Percentiles rank a stretch among this genome's conserved stretches.
These are phyloP conservation scores for Chytriomyces sp. DNA, from an alignment of 192 early-diverging fungal genomes.

Conservation along the genomic window DNA sequence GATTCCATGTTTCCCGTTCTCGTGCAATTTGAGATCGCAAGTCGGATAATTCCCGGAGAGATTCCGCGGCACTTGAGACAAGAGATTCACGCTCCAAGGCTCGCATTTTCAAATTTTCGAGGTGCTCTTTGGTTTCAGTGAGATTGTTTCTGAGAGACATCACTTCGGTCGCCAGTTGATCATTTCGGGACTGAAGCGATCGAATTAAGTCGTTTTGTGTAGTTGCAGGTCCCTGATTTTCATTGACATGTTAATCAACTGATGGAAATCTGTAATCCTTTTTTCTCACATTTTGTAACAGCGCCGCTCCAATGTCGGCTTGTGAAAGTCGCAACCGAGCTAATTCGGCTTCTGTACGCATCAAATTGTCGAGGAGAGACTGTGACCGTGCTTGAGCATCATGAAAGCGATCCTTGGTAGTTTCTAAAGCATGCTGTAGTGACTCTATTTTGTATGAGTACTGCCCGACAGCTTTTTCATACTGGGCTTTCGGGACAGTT, in stretches of 20 bases:
- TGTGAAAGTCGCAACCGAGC: constrained; percentile 21
- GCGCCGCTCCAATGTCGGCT: constrained; percentile 22
- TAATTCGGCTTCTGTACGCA: constrained; percentile 20
- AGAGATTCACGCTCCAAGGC: neutral
- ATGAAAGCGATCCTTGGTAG: constrained; percentile 24
- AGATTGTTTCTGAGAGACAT: neutral
- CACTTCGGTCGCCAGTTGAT: constrained; percentile 16
- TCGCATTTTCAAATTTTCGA: neutral
- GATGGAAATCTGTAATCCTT: too few species aligned
- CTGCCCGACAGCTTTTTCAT: neutral
- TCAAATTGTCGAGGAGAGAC: constrained; percentile 15
- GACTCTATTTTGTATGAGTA: constrained; percentile 3
- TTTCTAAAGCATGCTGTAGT: constrained; percentile 24
- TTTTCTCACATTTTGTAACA: constrained; percentile 4
- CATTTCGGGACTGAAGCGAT: constrained; percentile 8
- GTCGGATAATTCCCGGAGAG: constrained; percentile 11
- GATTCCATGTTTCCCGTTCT: constrained; percentile 32
- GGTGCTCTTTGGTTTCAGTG: neutral
- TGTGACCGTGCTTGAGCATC: constrained; percentile 17
- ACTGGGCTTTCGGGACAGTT: neutral
- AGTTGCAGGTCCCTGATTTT: neutral
- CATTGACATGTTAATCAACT: too few species aligned
- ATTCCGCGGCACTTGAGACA: constrained; percentile 4
- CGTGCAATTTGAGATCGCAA: neutral
- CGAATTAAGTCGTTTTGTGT: neutral